Evolutionary conservation across 2,329 filamentous ascomycete species (phyloP), one percentile per base, ranked within the genome.

Genomic region (Sporothrix humicola): DNA sequence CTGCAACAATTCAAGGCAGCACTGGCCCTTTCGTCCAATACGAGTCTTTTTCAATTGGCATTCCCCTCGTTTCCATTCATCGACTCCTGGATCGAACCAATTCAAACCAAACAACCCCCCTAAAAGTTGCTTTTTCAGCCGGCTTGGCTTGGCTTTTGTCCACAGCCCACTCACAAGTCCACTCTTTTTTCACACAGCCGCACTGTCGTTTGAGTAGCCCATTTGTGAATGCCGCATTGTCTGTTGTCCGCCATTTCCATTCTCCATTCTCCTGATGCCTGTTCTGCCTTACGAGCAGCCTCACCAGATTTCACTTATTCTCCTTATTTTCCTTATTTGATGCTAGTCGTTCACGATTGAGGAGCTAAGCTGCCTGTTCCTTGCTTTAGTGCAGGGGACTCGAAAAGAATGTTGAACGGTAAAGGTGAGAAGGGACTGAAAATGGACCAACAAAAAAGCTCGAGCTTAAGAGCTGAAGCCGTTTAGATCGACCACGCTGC

Each of bases 171-270:
- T 20, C 13, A 15, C 12, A 37, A 37, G 31, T 37, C 42, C 61
- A 65, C 61, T 44, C 59, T 63, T 44, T 44, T 8, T 63, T 10
- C 59, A 65, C 37, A 65, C 59, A 65, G 37, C 59, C 37, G 59
- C 37, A n/a, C n/a, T 15, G 23, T 26, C 23, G 23, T 42, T 44
- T 23, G n/a, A 65, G 59, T 66, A n/a, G 12, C 4, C 42, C 42
- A 20, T 66, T 37, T 44, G 42, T 66, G 61, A 48, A 66, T 10
- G 61, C 20, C 5, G 20, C 3, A 46, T 23, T 44, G 15, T 52
- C 6, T 48, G 13, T 48, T 48, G 13, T 13, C 9, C 9, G 44
- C 9, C 13, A 48, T 48, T 15, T 37, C 31, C 26, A 9, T 42
- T 17, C 26, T 10, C 10, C 58, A 10, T 42, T 8, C 31, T 37